Percentiles rank a stretch among this genome's conserved stretches.
phyloP scores from a whole-genome alignment of 2,329 filamentous ascomycete species.

The Ascochyta lentis region DNA sequence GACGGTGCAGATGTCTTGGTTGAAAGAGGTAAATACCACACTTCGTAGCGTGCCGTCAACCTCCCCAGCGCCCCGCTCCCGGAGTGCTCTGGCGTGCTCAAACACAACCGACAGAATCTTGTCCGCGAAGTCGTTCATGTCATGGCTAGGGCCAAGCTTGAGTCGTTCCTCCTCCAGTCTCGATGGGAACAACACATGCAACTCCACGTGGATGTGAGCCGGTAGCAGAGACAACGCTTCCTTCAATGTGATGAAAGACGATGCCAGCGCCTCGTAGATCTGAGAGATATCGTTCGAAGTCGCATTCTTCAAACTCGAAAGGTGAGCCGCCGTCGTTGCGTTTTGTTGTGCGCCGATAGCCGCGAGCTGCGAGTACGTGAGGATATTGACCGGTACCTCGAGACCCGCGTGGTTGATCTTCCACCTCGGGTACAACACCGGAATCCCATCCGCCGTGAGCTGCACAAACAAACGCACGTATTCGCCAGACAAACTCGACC shows the following conservation, averaged over 20 bases:
- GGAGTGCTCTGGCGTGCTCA: conserved; percentile 78
- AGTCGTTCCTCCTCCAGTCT: conserved; percentile 72
- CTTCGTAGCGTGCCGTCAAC: conserved; percentile 75
- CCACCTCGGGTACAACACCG: conserved; percentile 88
- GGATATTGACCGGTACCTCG: conserved; percentile 79
- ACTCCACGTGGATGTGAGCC: conserved; percentile 81
- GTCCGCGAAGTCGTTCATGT: conserved; percentile 88
- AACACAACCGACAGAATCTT: conserved; percentile 85
- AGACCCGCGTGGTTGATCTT: conserved; percentile 77
- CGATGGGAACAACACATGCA: conserved; percentile 90
- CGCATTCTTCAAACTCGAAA: conserved; percentile 35
- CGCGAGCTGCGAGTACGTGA: conserved; percentile 76
- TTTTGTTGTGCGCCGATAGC: conserved; percentile 51
- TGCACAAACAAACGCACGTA: conserved; percentile 93
- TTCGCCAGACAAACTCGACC: conserved; percentile 93
- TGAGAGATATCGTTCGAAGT: conserved; percentile 55
- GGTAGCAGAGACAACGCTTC: conserved; percentile 80
- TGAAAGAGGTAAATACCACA: conserved; percentile 94
- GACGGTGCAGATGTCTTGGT: conserved; percentile 86
- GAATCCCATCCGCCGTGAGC: conserved; percentile 83
- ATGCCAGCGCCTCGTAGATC: conserved; percentile 74
- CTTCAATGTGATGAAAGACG: conserved; percentile 78
- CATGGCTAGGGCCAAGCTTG: conserved; percentile 74
- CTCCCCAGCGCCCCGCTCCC: conserved; percentile 61
- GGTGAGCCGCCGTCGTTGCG: conserved; percentile 28